Evolutionary conservation across 495 filamentous ascomycete genomes (phyloP).

Genomic region (Xylaria venustula): DNA sequence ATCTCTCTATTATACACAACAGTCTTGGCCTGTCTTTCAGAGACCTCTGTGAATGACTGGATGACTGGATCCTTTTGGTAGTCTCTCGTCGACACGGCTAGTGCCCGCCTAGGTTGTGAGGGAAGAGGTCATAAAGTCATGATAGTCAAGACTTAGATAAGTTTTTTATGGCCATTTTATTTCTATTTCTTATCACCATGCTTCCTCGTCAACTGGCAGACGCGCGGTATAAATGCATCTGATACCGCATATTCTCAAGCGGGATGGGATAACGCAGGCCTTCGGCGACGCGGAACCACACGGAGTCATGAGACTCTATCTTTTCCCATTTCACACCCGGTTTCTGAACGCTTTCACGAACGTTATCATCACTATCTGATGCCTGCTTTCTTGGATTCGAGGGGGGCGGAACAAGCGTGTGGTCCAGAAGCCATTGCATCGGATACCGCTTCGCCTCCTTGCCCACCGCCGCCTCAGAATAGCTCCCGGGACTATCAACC

Average conservation of each 20-base stretch:
- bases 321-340: conserved; percentile 60
- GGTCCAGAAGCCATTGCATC: conserved; percentile 90
- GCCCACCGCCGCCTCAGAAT: conserved; percentile 72
- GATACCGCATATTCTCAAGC: conserved; percentile 93
- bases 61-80: too few relatives aligned
- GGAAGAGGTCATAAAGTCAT: too few relatives aligned
- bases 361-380: conserved; percentile 20
- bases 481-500: conserved; percentile 89
- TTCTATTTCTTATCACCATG: too few relatives aligned
- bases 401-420: conserved; percentile 59
- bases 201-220: background rate
- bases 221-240: conserved; percentile 73
- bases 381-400: background rate
- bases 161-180: too few relatives aligned
- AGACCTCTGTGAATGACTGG: too few relatives aligned
- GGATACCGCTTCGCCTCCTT: conserved; percentile 70
- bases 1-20: too few relatives aligned
- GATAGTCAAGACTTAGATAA: too few relatives aligned
- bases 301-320: conserved; percentile 66
- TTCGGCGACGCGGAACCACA: conserved; percentile 77
- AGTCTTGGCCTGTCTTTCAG: too few relatives aligned
- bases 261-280: conserved; percentile 74
- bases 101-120: too few relatives aligned
- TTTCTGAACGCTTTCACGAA: too few relatives aligned
- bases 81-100: too few relatives aligned